These are phyloP conservation scores for Aureobasidium sp. DNA, from an alignment of 2,329 filamentous ascomycete species.

Conservation along the genomic window DNA sequence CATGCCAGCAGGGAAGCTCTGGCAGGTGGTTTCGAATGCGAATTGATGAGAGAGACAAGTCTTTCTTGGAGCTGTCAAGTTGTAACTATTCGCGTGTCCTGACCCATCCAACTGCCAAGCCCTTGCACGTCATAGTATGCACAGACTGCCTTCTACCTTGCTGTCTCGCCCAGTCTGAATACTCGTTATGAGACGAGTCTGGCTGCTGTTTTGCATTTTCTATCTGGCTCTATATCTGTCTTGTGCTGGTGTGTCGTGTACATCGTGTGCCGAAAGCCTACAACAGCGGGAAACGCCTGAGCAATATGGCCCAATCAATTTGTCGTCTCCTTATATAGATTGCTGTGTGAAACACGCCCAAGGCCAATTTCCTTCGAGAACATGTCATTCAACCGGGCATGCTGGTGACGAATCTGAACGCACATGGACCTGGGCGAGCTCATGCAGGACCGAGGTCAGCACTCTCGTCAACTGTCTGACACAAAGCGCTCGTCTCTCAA, in stretches of 20 bases:
- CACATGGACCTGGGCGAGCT: background rate
- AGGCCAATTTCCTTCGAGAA: conserved; percentile 5
- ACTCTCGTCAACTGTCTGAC: background rate
- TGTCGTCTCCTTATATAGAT: background rate
- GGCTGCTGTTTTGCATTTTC: background rate
- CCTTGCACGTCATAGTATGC: conserved; percentile 1
- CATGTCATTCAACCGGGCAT: background rate
- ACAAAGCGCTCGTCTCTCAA: background rate
- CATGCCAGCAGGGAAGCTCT: conserved; percentile 1
- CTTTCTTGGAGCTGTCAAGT: background rate
- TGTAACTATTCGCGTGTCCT: background rate
- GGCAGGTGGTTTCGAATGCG: background rate
- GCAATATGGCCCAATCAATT: background rate
- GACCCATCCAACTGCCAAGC: background rate
- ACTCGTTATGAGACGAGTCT: background rate
- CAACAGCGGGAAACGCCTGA: background rate
- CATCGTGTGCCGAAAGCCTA: background rate
- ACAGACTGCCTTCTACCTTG: background rate
- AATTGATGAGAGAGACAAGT: background rate
- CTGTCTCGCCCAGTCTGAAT: background rate
- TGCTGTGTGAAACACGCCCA: background rate
- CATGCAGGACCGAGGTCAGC: background rate
- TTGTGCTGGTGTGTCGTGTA: background rate
- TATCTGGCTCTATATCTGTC: background rate
- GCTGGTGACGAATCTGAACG: background rate